These are phyloP conservation scores for Chaetomiaceae sp. DNA, from an alignment of 2,329 filamentous ascomycete species.

Conservation along the genomic window DNA sequence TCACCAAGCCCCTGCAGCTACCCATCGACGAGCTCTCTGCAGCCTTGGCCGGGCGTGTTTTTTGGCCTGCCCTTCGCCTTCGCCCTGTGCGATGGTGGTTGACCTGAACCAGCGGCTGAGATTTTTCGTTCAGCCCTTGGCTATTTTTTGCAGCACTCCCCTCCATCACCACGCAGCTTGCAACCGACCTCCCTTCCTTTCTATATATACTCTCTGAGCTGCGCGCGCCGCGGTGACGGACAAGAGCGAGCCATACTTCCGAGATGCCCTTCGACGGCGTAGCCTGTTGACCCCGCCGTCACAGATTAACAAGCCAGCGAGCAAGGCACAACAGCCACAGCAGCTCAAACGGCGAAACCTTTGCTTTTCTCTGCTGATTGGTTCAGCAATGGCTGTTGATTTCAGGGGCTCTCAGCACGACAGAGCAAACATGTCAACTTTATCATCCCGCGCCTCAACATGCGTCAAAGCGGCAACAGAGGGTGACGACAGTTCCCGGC, in stretches of 20 bases:
- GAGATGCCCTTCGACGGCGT: not conserved
- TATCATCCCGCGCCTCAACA: not conserved
- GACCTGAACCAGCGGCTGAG: not conserved
- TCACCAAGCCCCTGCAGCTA: constrained; percentile 1
- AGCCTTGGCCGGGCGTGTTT: not conserved
- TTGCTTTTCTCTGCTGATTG: not conserved
- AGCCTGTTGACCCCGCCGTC: not conserved
- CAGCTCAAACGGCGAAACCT: not conserved
- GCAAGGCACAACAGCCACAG: constrained; percentile 4
- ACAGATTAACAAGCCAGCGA: not conserved
- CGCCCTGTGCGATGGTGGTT: too few relatives aligned
- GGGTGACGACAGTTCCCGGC: constrained; percentile 1
- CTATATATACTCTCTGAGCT: constrained; percentile 1
- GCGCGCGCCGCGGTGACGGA: not conserved
- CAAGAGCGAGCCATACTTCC: not conserved
- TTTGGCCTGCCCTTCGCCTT: too few relatives aligned
- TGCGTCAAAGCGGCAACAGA: not conserved
- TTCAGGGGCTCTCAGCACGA: constrained; percentile 3
- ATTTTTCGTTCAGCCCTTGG: not conserved
- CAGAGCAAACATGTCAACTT: not conserved
- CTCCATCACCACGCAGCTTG: not conserved
- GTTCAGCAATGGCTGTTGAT: not conserved
- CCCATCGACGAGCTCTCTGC: constrained; percentile 4
- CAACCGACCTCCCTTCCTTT: not conserved
- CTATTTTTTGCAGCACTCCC: not conserved